Evolutionary conservation across 164 flowering plant genomes (phyloP), one percentile per base, ranked within the genome.

Genomic region (Warburgia ugandensis): DNA sequence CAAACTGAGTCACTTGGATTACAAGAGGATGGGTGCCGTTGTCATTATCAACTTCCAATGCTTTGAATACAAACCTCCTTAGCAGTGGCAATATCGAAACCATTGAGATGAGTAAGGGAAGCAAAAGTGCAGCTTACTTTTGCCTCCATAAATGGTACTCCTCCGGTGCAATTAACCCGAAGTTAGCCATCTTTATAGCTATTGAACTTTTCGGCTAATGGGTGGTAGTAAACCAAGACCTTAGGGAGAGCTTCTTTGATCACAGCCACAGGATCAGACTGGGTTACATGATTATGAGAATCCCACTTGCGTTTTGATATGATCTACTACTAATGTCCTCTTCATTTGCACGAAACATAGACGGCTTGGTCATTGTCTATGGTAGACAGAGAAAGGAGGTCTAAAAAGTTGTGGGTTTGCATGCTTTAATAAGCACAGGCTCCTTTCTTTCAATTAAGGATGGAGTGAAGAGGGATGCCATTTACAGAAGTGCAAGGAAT

Each of bases 1-100:
- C 17, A 14, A 66, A 66, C n/a, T 56, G 55, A 10, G 74, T 70
- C 43, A 70, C 62, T 54, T 70, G 70, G 38, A 70, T 37, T 6
- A 53, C 43, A 16, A 70, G 36, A 29, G 63, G 65, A 45, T 62
- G 64, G 1, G 36, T 16, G 3, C 58, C 61, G 28, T 20, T 26
- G 0, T 29, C 35, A 26, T 22, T 35, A 6, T 48, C 62, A 27
- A 38, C 25, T 21, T 63, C 50, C 21, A 37, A 55, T 16, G 52
- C 56, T n/a, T n/a, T n/a, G n/a, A n/a, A n/a, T n/a, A n/a, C n/a
- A n/a, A 44, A 70, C 47, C 2, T 35, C 31, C 26, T 54, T 29
- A 2, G 45, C 53, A 21, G 29, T 26, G 48, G 50, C 54, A n/a
- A 45, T 52, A 14, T 58, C 55, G 8, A 47, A 45, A 16, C 61